Conservation (phyloP, 768 basidiomycete species). For the Termitomyces sp. region DNA sequence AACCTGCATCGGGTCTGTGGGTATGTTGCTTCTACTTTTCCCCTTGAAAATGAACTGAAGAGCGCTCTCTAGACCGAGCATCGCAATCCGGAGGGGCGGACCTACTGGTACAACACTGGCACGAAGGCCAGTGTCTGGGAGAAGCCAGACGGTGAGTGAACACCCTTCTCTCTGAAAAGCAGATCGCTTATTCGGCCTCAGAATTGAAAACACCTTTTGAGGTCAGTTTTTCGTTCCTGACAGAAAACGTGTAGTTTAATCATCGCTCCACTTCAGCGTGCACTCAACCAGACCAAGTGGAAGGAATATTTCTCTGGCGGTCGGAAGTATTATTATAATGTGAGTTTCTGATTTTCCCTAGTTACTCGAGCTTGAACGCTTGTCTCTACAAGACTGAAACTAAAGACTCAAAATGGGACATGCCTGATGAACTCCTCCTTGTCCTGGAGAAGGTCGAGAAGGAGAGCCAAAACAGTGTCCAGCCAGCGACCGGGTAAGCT, state of each 20-base stretch:
- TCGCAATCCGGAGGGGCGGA: slow-evolving; percentile 93
- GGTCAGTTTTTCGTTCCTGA: slow-evolving; percentile 33
- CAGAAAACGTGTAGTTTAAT: slow-evolving; percentile 6
- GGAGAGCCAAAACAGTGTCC: slow-evolving; percentile 41
- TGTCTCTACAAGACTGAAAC: slow-evolving; percentile 56
- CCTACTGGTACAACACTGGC: slow-evolving; percentile 92
- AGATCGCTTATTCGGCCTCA: slow-evolving; percentile 19
- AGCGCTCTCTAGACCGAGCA: slow-evolving; percentile 69
- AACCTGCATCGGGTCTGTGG: slow-evolving; percentile 27
- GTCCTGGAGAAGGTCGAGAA: slow-evolving; percentile 83
- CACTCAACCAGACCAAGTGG: slow-evolving; percentile 88
- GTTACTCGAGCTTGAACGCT: slow-evolving; percentile 1
- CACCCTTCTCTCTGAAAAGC: not conserved
- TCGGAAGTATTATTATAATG: slow-evolving; percentile 88
- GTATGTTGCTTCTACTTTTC: slow-evolving; percentile 17
- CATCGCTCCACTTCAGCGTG: slow-evolving; percentile 47
- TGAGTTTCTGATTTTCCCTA: slow-evolving; percentile 23
- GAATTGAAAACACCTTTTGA: slow-evolving; percentile 92
- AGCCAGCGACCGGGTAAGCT: slow-evolving; percentile 28
- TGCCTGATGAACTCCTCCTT: slow-evolving; percentile 89
- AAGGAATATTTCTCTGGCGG: slow-evolving; percentile 95
- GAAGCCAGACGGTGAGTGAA: slow-evolving; percentile 80
- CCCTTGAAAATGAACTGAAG: not conserved
- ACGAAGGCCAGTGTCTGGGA: slow-evolving; percentile 96
- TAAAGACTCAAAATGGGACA: slow-evolving; percentile 97